These are phyloP conservation scores for Limnanthes douglasii DNA, from an alignment of 345 rosid species.

Conservation along the genomic window DNA sequence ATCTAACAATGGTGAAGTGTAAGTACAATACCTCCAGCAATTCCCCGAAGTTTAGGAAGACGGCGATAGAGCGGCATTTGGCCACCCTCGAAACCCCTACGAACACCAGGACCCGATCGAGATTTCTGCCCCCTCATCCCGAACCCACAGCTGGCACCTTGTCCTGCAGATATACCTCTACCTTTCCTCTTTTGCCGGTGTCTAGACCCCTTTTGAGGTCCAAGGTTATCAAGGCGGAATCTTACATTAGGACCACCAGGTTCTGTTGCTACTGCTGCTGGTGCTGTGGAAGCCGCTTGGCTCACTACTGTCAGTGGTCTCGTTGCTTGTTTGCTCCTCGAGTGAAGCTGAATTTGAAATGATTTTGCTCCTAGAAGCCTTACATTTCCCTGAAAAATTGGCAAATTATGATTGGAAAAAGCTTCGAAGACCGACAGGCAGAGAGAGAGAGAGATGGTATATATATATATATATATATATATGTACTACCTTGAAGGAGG, in stretches of 20 bases:
- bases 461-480: no score
- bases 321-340: conserved; percentile 2
- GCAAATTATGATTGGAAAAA: neutral
- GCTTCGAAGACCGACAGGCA: no score
- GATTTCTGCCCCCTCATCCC: conserved; percentile 99
- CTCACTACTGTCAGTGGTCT: conserved; percentile 16
- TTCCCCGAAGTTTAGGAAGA: conserved; percentile 78
- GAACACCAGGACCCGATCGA: conserved; percentile 79
- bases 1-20: neutral
- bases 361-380: conserved; percentile 13
- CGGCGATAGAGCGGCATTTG: conserved; percentile 93
- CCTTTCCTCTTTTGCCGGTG: conserved; percentile 89
- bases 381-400: conserved; percentile 20
- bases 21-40: conserved; percentile 65
- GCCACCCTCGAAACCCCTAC: conserved; percentile 90
- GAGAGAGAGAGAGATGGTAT: no score
- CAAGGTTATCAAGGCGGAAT: conserved; percentile 65
- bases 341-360: conserved; percentile 10
- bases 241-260: conserved; percentile 16
- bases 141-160: conserved; percentile 86
- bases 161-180: conserved; percentile 80
- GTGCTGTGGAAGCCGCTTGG: conserved; percentile 14
- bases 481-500: no score
- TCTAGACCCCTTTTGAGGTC: conserved; percentile 87
- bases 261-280: conserved; percentile 11